phyloP scores from a whole-genome alignment of 768 basidiomycete genomes.

The Pleurotus eryngii region DNA sequence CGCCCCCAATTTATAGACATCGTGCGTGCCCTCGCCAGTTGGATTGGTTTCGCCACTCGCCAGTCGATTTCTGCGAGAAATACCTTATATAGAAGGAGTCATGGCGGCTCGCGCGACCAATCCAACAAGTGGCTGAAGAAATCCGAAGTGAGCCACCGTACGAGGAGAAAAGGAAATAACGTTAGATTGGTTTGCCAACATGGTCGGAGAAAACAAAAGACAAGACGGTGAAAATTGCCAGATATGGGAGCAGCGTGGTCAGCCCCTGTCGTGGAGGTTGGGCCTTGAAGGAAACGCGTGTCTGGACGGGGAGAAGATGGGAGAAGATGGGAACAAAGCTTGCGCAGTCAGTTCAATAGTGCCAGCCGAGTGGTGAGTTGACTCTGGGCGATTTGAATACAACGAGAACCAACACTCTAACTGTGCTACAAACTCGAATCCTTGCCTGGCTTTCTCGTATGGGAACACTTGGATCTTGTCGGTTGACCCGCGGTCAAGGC shows the following conservation, averaged over 20 bases:
- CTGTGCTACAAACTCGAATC: no score
- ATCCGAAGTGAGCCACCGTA: slow-evolving; percentile 8
- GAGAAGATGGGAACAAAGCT: neutral
- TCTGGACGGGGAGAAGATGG: neutral
- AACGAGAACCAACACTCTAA: no score
- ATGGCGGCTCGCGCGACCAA: neutral
- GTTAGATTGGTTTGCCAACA: slow-evolving; percentile 6
- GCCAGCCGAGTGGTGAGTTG: no score
- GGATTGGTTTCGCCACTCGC: slow-evolving; percentile 6
- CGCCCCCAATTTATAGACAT: slow-evolving; percentile 2
- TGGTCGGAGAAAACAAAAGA: neutral
- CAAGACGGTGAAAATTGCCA: neutral
- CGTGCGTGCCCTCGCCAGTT: neutral
- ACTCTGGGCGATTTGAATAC: no score
- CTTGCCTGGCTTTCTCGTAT: no score
- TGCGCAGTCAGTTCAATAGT: no score
- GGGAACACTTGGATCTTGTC: no score
- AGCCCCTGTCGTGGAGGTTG: neutral
- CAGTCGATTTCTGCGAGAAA: neutral
- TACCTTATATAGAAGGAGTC: slow-evolving; percentile 5
- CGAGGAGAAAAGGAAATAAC: slow-evolving; percentile 7
- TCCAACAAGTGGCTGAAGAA: slow-evolving; percentile 3
- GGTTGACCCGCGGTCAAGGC: no score
- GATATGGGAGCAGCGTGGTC: neutral
- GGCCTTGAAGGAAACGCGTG: neutral